phyloP scores from a whole-genome alignment of 257 asterid genomes.

The Nicotiana tabacum region DNA sequence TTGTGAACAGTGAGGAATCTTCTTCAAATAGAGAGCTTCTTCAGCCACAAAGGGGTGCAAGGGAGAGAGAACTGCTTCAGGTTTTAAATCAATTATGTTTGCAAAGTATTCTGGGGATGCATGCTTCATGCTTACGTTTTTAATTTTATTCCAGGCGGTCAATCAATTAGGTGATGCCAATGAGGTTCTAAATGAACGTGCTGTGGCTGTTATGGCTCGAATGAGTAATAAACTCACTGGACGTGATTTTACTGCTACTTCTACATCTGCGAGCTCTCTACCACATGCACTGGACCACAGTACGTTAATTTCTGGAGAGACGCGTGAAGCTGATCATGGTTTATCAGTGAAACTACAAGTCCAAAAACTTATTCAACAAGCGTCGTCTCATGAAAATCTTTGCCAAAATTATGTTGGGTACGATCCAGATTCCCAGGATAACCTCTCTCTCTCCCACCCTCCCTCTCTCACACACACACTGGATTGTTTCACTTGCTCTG shows the following conservation, averaged over 20 bases:
- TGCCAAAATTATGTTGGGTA: slow-evolving; percentile 99
- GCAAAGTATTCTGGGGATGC: background rate
- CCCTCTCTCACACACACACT: too few species aligned
- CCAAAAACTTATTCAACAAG: slow-evolving; percentile 92
- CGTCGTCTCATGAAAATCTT: slow-evolving; percentile 81
- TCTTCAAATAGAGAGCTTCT: slow-evolving; percentile 52
- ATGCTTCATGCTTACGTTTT: slow-evolving; percentile 6
- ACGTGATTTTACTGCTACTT: slow-evolving; percentile 68
- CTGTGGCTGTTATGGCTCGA: slow-evolving; percentile 94
- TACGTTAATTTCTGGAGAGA: slow-evolving; percentile 54
- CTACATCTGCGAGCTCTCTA: slow-evolving; percentile 50
- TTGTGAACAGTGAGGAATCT: slow-evolving; percentile 61
- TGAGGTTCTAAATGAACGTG: slow-evolving; percentile 93
- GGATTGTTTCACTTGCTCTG: background rate
- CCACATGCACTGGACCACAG: slow-evolving; percentile 66
- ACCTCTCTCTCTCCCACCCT: background rate
- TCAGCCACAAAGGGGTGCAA: slow-evolving; percentile 83
- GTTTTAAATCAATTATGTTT: slow-evolving; percentile 23
- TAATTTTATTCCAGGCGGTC: slow-evolving; percentile 57
- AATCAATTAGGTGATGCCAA: slow-evolving; percentile 97
- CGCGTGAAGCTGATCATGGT: slow-evolving; percentile 92
- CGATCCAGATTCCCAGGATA: slow-evolving; percentile 8
- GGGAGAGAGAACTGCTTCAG: slow-evolving; percentile 96
- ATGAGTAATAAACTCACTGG: slow-evolving; percentile 98
- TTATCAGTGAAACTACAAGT: slow-evolving; percentile 87